phyloP scores from a whole-genome alignment of 2,329 filamentous ascomycete species.

The Pseudogymnoascus sp. region DNA sequence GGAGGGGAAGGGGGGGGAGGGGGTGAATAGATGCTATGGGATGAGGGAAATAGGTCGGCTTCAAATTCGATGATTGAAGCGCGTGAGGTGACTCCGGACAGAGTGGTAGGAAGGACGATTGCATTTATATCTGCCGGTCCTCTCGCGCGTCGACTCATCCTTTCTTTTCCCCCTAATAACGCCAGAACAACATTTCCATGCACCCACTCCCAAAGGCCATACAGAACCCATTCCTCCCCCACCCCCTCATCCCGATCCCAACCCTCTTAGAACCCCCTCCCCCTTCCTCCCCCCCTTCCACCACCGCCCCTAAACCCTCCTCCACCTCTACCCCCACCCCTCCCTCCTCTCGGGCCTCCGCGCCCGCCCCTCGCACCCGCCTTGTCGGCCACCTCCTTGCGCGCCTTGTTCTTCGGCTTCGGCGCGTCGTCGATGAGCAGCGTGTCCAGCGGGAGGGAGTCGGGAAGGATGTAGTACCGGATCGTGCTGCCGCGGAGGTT shows the following conservation, averaged over 20 bases:
- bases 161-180: background rate
- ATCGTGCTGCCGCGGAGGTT: slow-evolving; percentile 95
- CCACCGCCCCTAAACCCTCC: slow-evolving; percentile 35
- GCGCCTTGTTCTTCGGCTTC: slow-evolving; percentile 99
- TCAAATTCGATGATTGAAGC: background rate
- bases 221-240: background rate
- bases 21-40: background rate
- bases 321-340: slow-evolving; percentile 38
- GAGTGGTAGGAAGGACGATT: background rate
- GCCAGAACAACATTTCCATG: background rate
- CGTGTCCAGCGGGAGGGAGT: slow-evolving; percentile 90
- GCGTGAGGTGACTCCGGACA: background rate
- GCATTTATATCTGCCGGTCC: background rate
- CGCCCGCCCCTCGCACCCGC: slow-evolving; percentile 42
- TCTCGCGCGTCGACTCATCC: background rate
- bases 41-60: background rate
- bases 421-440: slow-evolving; percentile 92
- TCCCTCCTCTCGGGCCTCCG: slow-evolving; percentile 37
- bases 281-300: slow-evolving; percentile 45
- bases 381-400: slow-evolving; percentile 70
- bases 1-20: background rate
- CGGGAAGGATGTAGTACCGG: slow-evolving; percentile 91
- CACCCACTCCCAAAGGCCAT: background rate
- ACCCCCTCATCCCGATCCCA: slow-evolving; percentile 23
- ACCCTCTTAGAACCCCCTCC: slow-evolving; percentile 35